Percentiles rank a stretch among this genome's conserved stretches.
phyloP scores from a whole-genome alignment of 164 flowering plant species.

The Vitis rupestris region DNA sequence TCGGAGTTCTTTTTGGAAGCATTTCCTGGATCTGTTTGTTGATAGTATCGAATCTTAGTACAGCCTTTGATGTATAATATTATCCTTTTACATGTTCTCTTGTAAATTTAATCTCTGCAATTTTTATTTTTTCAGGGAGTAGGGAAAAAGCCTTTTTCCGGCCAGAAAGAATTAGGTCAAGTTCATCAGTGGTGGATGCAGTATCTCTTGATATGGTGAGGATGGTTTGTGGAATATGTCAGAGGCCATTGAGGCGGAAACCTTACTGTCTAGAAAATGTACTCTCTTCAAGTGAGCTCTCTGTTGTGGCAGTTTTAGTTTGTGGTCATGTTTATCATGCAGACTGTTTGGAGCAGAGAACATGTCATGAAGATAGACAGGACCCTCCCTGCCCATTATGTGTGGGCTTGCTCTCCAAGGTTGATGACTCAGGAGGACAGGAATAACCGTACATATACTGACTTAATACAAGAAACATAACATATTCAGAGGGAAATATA shows the following conservation, averaged over 20 bases:
- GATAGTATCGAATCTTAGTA: too few species aligned
- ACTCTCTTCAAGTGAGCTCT: conserved; percentile 25
- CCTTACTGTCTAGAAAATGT: conserved; percentile 20
- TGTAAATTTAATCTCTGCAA: neutral
- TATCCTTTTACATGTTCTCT: too few species aligned
- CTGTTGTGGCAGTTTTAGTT: conserved; percentile 63
- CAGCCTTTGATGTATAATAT: too few species aligned
- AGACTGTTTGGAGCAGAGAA: conserved; percentile 60
- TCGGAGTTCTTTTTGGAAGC: too few species aligned
- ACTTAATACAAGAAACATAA: neutral
- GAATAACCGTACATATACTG: conserved; percentile 9
- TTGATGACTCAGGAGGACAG: conserved; percentile 14
- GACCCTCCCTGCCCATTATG: conserved; percentile 71
- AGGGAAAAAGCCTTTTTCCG: conserved; percentile 26
- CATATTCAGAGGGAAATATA: too few species aligned
- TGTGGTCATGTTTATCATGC: conserved; percentile 74
- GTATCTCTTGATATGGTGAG: conserved; percentile 24
- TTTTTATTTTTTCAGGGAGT: conserved; percentile 21
- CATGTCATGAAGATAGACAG: conserved; percentile 29
- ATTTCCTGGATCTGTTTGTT: too few species aligned
- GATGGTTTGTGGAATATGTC: conserved; percentile 53
- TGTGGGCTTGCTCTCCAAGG: conserved; percentile 7
- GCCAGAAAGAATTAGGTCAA: conserved; percentile 43
- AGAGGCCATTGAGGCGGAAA: conserved; percentile 43
- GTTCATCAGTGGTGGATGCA: conserved; percentile 27